These are phyloP conservation scores for Geosmithia morbida DNA, from an alignment of 2,329 filamentous ascomycete species.

Conservation along the genomic window DNA sequence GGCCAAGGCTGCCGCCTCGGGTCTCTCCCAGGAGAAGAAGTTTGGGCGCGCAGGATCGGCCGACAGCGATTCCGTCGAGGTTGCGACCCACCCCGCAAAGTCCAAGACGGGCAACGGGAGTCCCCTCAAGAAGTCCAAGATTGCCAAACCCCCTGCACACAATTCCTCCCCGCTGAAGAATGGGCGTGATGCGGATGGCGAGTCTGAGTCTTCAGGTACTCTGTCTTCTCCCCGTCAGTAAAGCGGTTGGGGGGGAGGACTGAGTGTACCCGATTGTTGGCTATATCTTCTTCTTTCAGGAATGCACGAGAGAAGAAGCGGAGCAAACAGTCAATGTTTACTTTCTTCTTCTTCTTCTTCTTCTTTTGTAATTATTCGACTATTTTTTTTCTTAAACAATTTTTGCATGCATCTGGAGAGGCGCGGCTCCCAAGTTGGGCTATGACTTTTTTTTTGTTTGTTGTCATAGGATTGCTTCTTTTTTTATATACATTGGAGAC, in stretches of 20 bases:
- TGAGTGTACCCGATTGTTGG: no score
- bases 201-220: constrained; percentile 41
- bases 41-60: constrained; percentile 11
- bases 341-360: neutral
- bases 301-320: no score
- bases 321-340: no score
- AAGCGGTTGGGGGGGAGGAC: no score
- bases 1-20: constrained; percentile 41
- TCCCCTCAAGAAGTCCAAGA: constrained; percentile 27
- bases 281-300: no score
- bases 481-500: no score
- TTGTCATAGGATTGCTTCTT: no score
- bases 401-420: neutral
- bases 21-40: constrained; percentile 34
- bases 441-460: neutral
- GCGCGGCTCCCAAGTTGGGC: neutral
- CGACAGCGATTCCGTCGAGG: constrained; percentile 11
- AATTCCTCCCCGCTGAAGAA: constrained; percentile 37
- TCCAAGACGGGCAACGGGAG: constrained; percentile 17
- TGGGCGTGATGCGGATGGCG: constrained; percentile 31
- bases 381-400: neutral
- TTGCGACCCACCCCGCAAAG: constrained; percentile 19
- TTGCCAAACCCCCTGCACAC: constrained; percentile 27
- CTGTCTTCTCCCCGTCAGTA: constrained; percentile 34
- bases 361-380: neutral